phyloP scores from a whole-genome alignment of 345 rosid species.

The Raphanus raphanistrum region DNA sequence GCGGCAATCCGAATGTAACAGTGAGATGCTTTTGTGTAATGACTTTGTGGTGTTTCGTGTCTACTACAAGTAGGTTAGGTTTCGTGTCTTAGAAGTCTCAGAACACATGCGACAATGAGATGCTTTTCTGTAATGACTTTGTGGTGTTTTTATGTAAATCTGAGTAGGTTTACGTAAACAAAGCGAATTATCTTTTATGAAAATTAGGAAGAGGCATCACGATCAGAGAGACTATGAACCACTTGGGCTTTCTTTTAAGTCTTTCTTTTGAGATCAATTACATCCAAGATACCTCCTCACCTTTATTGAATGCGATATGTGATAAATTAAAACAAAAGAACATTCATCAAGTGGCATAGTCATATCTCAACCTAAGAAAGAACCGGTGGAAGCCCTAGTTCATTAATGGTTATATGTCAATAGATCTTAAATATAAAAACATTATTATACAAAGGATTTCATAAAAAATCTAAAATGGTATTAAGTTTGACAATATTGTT shows the following conservation, averaged over 20 bases:
- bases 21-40: background rate
- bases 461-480: too few species aligned
- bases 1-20: slow-evolving; percentile 23
- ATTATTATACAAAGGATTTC: background rate
- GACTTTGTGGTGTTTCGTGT: too few species aligned
- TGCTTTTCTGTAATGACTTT: background rate
- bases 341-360: too few species aligned
- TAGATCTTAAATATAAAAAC: too few species aligned
- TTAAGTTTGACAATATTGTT: too few species aligned
- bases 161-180: background rate
- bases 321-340: too few species aligned
- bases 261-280: background rate
- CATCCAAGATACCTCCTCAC: too few species aligned
- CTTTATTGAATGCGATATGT: too few species aligned
- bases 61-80: background rate
- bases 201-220: background rate
- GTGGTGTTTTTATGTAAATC: background rate
- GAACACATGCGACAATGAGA: background rate
- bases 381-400: too few species aligned
- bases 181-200: background rate
- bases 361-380: too few species aligned
- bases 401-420: too few species aligned
- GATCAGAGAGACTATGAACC: background rate
- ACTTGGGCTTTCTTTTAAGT: background rate
- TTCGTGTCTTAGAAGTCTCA: slow-evolving; percentile 3